Evolutionary conservation across 371 early-diverging fungal species (phyloP).

Genomic region (Circinella umbellata): DNA sequence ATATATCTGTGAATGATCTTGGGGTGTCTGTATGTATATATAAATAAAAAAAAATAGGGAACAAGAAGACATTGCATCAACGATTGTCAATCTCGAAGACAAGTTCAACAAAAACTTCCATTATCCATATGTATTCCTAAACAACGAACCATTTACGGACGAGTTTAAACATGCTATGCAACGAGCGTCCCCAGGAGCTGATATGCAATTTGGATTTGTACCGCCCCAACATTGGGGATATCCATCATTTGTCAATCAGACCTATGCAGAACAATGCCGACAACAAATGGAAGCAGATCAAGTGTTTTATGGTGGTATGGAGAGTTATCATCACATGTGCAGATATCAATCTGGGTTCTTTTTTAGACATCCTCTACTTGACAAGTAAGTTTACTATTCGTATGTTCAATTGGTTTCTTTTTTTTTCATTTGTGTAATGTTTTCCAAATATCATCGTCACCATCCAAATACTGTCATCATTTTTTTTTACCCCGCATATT

Average conservation of each 20-base stretch:
- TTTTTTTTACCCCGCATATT: background rate
- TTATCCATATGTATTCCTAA: slow-evolving; percentile 57
- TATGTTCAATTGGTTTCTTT: no score
- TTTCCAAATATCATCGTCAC: no score
- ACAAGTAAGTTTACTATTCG: slow-evolving; percentile 53
- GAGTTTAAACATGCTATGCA: slow-evolving; percentile 49
- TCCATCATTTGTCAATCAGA: slow-evolving; percentile 70
- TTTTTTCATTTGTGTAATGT: no score
- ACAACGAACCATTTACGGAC: slow-evolving; percentile 50
- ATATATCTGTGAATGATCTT: no score
- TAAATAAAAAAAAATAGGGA: slow-evolving; percentile 28
- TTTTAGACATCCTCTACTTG: slow-evolving; percentile 79
- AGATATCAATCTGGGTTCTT: slow-evolving; percentile 92
- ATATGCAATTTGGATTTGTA: slow-evolving; percentile 75
- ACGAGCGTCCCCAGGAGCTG: slow-evolving; percentile 51
- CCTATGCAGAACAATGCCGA: slow-evolving; percentile 59
- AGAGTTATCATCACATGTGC: slow-evolving; percentile 70
- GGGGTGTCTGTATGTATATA: no score
- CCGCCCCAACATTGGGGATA: slow-evolving; percentile 74
- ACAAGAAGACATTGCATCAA: slow-evolving; percentile 43
- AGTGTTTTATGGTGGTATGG: slow-evolving; percentile 45
- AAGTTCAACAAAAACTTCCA: slow-evolving; percentile 55
- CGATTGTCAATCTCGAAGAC: slow-evolving; percentile 46
- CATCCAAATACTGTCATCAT: no score
- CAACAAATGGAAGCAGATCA: slow-evolving; percentile 42